These are phyloP conservation scores for Alternaria postmessia DNA, from an alignment of 2,329 filamentous ascomycete species.

Conservation along the genomic window DNA sequence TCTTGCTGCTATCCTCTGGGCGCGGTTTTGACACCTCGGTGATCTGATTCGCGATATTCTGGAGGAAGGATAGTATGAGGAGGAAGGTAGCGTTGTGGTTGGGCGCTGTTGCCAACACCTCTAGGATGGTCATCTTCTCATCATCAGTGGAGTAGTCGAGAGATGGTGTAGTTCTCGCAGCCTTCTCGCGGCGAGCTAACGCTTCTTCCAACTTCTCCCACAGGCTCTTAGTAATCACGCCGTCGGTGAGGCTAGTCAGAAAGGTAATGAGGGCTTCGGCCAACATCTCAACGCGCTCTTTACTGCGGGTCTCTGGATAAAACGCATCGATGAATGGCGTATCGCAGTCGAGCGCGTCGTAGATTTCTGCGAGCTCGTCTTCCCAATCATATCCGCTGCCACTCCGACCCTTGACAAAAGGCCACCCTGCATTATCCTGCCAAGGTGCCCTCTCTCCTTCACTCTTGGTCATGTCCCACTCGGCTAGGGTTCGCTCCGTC, in stretches of 20 bases:
- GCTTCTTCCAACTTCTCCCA: slow-evolving; percentile 62
- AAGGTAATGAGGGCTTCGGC: slow-evolving; percentile 77
- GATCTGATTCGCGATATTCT: slow-evolving; percentile 65
- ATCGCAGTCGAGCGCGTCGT: slow-evolving; percentile 78
- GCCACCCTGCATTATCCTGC: slow-evolving; percentile 65
- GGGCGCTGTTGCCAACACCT: slow-evolving; percentile 72
- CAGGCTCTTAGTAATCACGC: slow-evolving; percentile 73
- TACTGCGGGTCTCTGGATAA: slow-evolving; percentile 63
- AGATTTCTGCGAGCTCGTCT: slow-evolving; percentile 55
- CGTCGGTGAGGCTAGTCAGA: slow-evolving; percentile 76
- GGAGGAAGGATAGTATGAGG: slow-evolving; percentile 81
- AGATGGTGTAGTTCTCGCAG: slow-evolving; percentile 49
- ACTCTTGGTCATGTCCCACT: slow-evolving; percentile 67
- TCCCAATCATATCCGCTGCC: slow-evolving; percentile 57
- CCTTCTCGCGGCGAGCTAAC: slow-evolving; percentile 49
- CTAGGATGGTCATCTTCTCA: slow-evolving; percentile 70
- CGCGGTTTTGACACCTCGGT: slow-evolving; percentile 39
- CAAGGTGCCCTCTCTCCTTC: slow-evolving; percentile 58
- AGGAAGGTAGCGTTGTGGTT: slow-evolving; percentile 90
- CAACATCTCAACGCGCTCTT: slow-evolving; percentile 77
- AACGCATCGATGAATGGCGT: slow-evolving; percentile 68
- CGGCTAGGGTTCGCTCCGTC: slow-evolving; percentile 65
- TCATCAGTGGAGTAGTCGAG: slow-evolving; percentile 56
- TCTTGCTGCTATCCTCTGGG: slow-evolving; percentile 26
- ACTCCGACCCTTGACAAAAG: slow-evolving; percentile 57